These are phyloP conservation scores for Calvatia gigantea DNA, from an alignment of 768 basidiomycete species.

Conservation along the genomic window DNA sequence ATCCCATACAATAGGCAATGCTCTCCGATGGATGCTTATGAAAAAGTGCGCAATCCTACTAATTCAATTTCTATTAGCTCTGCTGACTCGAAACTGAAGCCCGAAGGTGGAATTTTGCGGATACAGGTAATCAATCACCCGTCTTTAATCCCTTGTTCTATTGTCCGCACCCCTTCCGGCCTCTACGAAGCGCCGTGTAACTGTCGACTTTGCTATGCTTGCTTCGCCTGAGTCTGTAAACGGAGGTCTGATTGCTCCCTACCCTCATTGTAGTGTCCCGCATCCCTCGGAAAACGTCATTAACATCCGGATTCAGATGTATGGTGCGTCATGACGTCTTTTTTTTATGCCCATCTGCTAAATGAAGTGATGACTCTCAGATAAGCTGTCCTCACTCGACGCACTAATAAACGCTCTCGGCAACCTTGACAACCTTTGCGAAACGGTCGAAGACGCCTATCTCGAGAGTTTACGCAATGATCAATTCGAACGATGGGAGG, in stretches of 20 bases:
- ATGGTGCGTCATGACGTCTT: conserved; percentile 57
- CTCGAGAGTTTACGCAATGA: conserved; percentile 50
- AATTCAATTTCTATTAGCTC: not conserved
- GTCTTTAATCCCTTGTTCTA: conserved; percentile 1
- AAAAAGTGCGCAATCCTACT: conserved; percentile 70
- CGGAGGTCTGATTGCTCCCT: not conserved
- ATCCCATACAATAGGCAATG: conserved; percentile 94
- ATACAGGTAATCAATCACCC: conserved; percentile 61
- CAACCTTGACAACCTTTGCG: conserved; percentile 76
- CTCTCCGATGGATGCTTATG: conserved; percentile 97
- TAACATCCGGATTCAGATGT: conserved; percentile 99
- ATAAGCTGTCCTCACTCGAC: conserved; percentile 80
- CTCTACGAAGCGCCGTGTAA: conserved; percentile 1
- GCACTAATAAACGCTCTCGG: conserved; percentile 74
- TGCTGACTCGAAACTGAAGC: conserved; percentile 36
- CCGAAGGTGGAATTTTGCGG: conserved; percentile 98
- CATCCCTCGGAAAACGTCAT: conserved; percentile 98
- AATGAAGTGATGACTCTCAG: conserved; percentile 33
- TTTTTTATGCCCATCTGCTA: not conserved
- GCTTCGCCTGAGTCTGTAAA: conserved; percentile 5
- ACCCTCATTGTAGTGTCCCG: conserved; percentile 60
- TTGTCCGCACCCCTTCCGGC: not conserved
- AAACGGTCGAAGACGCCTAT: conserved; percentile 68
- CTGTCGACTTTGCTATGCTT: not conserved
- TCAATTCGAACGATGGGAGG: conserved; percentile 65